Evolutionary conservation across 129 eudicot genomes (phyloP).

Genomic region (Ambrosia artemisiifolia): DNA sequence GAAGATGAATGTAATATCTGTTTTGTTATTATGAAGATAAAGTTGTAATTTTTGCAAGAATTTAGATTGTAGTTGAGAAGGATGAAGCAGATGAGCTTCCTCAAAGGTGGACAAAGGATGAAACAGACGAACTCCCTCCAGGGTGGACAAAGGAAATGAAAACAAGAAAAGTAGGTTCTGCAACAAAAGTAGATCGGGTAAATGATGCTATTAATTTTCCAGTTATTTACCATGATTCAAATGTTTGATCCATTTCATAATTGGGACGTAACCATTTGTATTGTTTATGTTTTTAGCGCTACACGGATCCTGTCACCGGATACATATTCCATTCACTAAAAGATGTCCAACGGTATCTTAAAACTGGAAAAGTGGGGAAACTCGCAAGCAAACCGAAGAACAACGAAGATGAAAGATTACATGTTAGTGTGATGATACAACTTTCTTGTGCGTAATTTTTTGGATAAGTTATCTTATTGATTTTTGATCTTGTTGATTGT

Average conservation of each 20-base stretch:
- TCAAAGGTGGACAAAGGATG: constrained; percentile 63
- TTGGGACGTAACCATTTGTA: neutral
- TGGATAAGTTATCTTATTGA: too few relatives aligned
- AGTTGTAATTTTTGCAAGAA: constrained; percentile 21
- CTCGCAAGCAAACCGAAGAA: constrained; percentile 41
- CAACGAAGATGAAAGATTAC: too few relatives aligned
- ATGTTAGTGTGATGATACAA: too few relatives aligned
- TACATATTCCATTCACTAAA: constrained; percentile 60
- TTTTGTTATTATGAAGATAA: neutral
- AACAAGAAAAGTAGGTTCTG: constrained; percentile 32
- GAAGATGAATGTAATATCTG: neutral
- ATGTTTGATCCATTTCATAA: neutral
- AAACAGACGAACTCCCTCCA: constrained; percentile 55
- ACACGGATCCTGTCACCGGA: constrained; percentile 76
- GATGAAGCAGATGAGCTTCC: constrained; percentile 52
- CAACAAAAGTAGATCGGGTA: constrained; percentile 49
- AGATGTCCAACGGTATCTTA: constrained; percentile 62
- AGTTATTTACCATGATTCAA: neutral
- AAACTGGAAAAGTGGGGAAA: constrained; percentile 47
- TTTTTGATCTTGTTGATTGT: too few relatives aligned
- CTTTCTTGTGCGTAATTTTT: too few relatives aligned
- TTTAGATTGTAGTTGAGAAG: constrained; percentile 44
- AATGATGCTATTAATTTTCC: neutral
- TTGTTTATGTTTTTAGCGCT: constrained; percentile 46
- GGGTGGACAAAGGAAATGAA: constrained; percentile 61